Base-by-base conservation (phyloP, 306 rosid species). In the Corylus heterophylla region DNA sequence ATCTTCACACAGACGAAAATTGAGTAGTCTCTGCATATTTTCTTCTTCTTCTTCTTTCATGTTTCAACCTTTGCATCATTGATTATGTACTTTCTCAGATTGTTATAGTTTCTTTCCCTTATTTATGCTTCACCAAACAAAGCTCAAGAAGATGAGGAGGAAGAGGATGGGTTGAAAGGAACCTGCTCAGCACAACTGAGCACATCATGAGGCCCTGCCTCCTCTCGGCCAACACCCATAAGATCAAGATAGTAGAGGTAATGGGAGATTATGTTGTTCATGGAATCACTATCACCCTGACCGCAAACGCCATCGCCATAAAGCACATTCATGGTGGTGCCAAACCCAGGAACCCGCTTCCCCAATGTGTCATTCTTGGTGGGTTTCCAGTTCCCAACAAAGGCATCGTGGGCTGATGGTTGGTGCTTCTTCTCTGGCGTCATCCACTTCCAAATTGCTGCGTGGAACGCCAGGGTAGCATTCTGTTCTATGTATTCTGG, bases 401-500 rank as follows among this genome's bases (percentile, higher is more conserved):
- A 93, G 79, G 17, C 89, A 1, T 95, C 96, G 2, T 95, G 99
- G 44, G 97, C 83, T 2, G 99, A 91, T 67, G 99, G 98, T 82
- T 93, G 98, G 9, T 79, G 37, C 88, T 89, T 91, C 82, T 87
- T 95, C 2, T 84, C 54, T 35, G 96, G 91, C 1, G 88, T 90
- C 96, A 91, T 90, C 99, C 99, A 95, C 85, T 84, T 91, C 92
- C 90, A 87, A 2, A 95, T 86, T 31, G 98, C 99, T 54, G 99
- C 89, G 86, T 88, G 97, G 90, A 95, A 93, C 48, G 89, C 99
- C 13, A 95, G 79, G 74, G 99, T 91, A 44, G 99, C 98, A 39
- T 95, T 95, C 89, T 93, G 97, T 89, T 93, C 99, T 13, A 95
- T 73, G 83, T 89, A 95, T 85, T 95, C 99, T 37, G 99, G 99